A percentile compares a stretch with the other conserved stretches of the same genome.
phyloP scores from a whole-genome alignment of 2,329 filamentous ascomycete species.

The Hymenoscyphus albidus region DNA sequence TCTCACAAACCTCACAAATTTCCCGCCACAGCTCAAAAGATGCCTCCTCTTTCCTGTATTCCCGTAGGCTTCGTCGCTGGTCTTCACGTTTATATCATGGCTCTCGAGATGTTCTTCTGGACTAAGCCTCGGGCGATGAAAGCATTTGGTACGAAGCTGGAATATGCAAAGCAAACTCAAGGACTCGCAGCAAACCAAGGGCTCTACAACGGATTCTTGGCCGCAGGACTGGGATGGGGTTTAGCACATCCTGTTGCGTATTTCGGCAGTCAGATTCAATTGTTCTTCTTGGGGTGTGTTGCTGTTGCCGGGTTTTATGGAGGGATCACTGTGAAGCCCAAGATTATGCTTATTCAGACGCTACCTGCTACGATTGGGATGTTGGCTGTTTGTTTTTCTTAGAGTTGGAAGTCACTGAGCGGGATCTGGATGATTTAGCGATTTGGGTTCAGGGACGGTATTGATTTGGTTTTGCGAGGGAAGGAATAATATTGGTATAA shows the following conservation, averaged over 20 bases:
- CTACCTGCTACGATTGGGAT: conserved; percentile 37
- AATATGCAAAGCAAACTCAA: conserved; percentile 45
- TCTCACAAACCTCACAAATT: not conserved
- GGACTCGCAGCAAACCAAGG: conserved; percentile 48
- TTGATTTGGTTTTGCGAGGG: not conserved
- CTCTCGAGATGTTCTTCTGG: conserved; percentile 50
- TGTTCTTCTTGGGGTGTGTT: conserved; percentile 48
- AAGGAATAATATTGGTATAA: not conserved
- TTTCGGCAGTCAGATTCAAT: conserved; percentile 42
- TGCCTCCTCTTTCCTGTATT: conserved; percentile 36
- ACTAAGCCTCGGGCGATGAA: conserved; percentile 43
- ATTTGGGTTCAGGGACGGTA: not conserved
- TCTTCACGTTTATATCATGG: conserved; percentile 47
- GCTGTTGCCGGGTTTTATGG: conserved; percentile 44
- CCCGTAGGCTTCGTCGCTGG: conserved; percentile 40
- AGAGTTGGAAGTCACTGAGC: not conserved
- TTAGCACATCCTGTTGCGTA: conserved; percentile 43
- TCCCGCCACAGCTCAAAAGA: conserved; percentile 16
- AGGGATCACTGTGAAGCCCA: conserved; percentile 39
- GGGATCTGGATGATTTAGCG: not conserved
- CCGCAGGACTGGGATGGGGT: conserved; percentile 46
- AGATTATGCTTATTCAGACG: conserved; percentile 44
- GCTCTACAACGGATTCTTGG: conserved; percentile 51
- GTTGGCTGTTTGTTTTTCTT: conserved; percentile 27
- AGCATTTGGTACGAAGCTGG: conserved; percentile 42